A percentile compares a stretch with the other conserved stretches of the same genome.
Conservation (phyloP, 768 basidiomycete genomes). For the Panaeolus papilionaceus region DNA sequence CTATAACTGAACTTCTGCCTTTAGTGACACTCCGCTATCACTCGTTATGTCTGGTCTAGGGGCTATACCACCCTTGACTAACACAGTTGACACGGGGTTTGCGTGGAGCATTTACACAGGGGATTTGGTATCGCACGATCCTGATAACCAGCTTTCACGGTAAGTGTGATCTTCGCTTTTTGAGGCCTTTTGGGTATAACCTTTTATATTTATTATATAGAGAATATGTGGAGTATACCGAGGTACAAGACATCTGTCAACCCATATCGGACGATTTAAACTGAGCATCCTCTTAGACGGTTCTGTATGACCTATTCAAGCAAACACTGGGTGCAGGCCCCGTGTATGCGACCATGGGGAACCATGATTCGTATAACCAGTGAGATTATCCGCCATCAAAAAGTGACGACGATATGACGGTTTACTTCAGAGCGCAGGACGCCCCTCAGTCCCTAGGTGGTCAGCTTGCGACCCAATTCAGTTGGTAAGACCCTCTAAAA, state of each 20-base stretch:
- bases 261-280: background rate
- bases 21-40: slow-evolving; percentile 68
- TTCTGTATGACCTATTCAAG: slow-evolving; percentile 72
- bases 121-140: slow-evolving; percentile 77
- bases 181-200: slow-evolving; percentile 6
- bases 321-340: slow-evolving; percentile 66
- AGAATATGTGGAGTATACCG: slow-evolving; percentile 64
- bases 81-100: slow-evolving; percentile 65
- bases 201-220: slow-evolving; percentile 38
- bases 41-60: slow-evolving; percentile 65
- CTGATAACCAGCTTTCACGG: slow-evolving; percentile 67
- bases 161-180: slow-evolving; percentile 31
- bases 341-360: slow-evolving; percentile 78
- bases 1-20: slow-evolving; percentile 8
- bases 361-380: slow-evolving; percentile 79
- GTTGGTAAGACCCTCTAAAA: slow-evolving; percentile 51
- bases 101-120: slow-evolving; percentile 74
- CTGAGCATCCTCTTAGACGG: slow-evolving; percentile 44
- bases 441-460: slow-evolving; percentile 65
- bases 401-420: background rate
- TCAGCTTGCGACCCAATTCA: slow-evolving; percentile 62
- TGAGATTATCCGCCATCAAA: slow-evolving; percentile 34
- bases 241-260: slow-evolving; percentile 45
- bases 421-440: slow-evolving; percentile 55
- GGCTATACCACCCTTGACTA: slow-evolving; percentile 71